A percentile compares a stretch with the other conserved stretches of the same genome.
phyloP scores from a whole-genome alignment of 257 asterid genomes.

The Nicotiana paniculata region DNA sequence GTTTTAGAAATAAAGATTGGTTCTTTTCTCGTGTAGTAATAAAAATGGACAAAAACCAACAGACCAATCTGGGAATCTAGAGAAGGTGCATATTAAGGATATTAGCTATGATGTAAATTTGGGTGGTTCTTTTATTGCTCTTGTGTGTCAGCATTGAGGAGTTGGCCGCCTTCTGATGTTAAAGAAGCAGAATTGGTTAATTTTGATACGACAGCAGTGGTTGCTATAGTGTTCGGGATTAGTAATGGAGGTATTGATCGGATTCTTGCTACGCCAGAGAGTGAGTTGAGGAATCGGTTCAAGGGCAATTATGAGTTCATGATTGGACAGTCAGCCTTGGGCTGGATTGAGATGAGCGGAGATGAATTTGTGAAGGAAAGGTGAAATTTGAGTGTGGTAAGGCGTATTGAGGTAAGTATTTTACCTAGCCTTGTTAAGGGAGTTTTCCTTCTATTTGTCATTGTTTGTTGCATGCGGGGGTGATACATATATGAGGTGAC shows the following conservation, averaged over 20 bases:
- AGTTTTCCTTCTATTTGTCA: too few species aligned
- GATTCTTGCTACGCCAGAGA: slow-evolving; percentile 61
- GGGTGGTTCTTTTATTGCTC: slow-evolving; percentile 43
- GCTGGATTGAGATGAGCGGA: too few species aligned
- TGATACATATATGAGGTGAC: too few species aligned
- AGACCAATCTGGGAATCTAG: background rate
- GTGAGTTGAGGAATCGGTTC: slow-evolving; percentile 60
- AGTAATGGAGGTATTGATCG: slow-evolving; percentile 56
- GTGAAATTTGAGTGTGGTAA: too few species aligned
- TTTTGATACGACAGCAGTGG: slow-evolving; percentile 84
- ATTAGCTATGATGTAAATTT: slow-evolving; percentile 23
- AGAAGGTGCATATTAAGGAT: background rate
- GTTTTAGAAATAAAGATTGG: slow-evolving; percentile 38
- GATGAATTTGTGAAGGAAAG: too few species aligned
- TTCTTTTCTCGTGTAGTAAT: background rate
- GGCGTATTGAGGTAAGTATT: too few species aligned
- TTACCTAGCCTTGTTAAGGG: too few species aligned
- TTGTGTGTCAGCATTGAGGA: slow-evolving; percentile 51
- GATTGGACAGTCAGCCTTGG: slow-evolving; percentile 43
- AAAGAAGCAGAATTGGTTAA: slow-evolving; percentile 47
- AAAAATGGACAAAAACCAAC: background rate
- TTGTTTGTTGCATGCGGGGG: too few species aligned
- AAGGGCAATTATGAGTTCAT: slow-evolving; percentile 80
- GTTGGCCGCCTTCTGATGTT: slow-evolving; percentile 17
- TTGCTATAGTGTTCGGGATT: slow-evolving; percentile 84